Evolutionary conservation across 371 early-diverging fungal genomes (phyloP).

Genomic region (Rhizopus delemar): DNA sequence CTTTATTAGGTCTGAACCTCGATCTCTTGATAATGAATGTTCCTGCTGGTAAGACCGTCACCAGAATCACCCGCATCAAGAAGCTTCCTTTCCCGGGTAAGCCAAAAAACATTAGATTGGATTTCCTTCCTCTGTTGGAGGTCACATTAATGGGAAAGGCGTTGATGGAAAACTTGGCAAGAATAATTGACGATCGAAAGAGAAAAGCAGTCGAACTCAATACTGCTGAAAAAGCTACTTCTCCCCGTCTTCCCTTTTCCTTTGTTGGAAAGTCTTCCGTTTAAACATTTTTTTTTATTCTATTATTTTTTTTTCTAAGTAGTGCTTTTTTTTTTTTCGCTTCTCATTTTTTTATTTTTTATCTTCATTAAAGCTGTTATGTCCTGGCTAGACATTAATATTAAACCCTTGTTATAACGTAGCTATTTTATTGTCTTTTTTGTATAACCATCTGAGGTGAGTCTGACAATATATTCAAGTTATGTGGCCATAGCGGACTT

Average conservation of each 20-base stretch:
- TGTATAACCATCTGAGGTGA: conserved; percentile 44
- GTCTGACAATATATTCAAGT: conserved; percentile 6
- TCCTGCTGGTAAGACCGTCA: conserved; percentile 7
- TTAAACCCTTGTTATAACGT: conserved; percentile 2
- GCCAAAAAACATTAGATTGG: conserved; percentile 3
- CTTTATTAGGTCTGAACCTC: conserved; percentile 16
- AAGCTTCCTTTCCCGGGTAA: conserved; percentile 9
- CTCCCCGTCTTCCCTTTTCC: conserved; percentile 10
- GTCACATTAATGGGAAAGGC: conserved; percentile 7
- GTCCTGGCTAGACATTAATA: not conserved
- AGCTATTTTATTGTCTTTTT: conserved; percentile 30
- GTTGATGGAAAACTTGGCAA: conserved; percentile 9
- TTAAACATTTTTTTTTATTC: conserved; percentile 23
- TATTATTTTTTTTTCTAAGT: conserved; percentile 1
- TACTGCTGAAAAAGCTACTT: conserved; percentile 7
- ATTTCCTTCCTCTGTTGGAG: conserved; percentile 16
- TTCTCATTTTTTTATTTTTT: conserved; percentile 2
- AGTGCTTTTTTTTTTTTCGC: conserved; percentile 2
- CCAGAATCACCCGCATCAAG: conserved; percentile 5
- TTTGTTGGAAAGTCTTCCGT: conserved; percentile 11
- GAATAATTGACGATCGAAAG: conserved; percentile 11
- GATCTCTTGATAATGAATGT: conserved; percentile 15
- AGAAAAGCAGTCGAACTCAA: conserved; percentile 10
- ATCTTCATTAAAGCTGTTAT: conserved; percentile 2
- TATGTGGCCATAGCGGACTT: not conserved